A percentile compares a stretch with the other conserved stretches of the same genome.
phyloP scores from a whole-genome alignment of 768 basidiomycete species.

The Serendipita vermifera region DNA sequence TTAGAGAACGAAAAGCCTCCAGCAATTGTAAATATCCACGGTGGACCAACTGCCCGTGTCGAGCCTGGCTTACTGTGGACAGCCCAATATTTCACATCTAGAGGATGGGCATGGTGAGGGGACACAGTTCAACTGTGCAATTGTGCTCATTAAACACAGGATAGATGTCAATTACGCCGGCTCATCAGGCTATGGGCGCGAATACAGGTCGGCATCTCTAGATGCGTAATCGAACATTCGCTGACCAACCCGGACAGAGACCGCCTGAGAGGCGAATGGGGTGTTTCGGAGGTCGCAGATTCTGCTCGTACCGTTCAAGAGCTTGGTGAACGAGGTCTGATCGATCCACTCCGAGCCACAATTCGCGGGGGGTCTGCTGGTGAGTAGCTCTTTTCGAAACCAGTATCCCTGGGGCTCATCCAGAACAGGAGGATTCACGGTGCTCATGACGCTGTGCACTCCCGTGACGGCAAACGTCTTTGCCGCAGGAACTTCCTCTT shows the following conservation, averaged over 20 bases:
- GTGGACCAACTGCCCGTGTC: slow-evolving; percentile 47
- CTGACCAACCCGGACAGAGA: slow-evolving; percentile 20
- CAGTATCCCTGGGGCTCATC: neutral
- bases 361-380: slow-evolving; percentile 58
- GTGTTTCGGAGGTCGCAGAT: slow-evolving; percentile 58
- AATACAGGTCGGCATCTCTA: slow-evolving; percentile 35
- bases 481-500: slow-evolving; percentile 51
- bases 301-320: slow-evolving; percentile 41
- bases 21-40: slow-evolving; percentile 50
- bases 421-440: slow-evolving; percentile 52
- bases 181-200: slow-evolving; percentile 57
- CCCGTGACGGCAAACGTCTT: slow-evolving; percentile 35
- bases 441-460: slow-evolving; percentile 35
- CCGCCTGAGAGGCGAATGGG: slow-evolving; percentile 56
- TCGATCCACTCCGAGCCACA: slow-evolving; percentile 50
- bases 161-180: slow-evolving; percentile 69
- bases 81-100: slow-evolving; percentile 54
- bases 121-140: neutral
- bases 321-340: slow-evolving; percentile 38
- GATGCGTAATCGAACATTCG: no score
- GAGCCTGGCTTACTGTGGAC: slow-evolving; percentile 38
- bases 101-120: slow-evolving; percentile 58
- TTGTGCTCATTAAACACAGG: slow-evolving; percentile 26
- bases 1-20: slow-evolving; percentile 49
- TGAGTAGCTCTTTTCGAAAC: neutral